Base-by-base conservation (phyloP, 768 basidiomycete genomes). In the Pleurotus djamor region DNA sequence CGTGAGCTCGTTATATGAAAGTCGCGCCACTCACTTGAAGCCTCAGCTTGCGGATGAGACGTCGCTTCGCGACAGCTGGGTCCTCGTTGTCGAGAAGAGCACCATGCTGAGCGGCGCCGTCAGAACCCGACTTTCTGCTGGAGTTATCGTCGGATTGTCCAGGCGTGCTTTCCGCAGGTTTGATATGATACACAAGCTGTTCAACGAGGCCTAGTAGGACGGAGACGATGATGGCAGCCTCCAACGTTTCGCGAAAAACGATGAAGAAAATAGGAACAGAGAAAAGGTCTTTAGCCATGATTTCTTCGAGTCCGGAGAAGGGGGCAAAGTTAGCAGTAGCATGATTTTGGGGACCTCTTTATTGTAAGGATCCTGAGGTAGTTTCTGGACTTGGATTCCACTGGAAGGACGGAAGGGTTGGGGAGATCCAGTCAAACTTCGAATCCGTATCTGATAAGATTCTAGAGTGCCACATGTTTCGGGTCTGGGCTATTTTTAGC, bases 221-320 rank as follows among this genome's bases (percentile, higher is more conserved):
- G 5, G 93, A 91, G 70, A 97, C 76, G 80, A 98, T 93, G 77
- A 98, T 90, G 45, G 86, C 86, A 4, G 94, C 91, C 78, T 97
- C 95, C 63, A 97, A 82, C 4, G 93, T 91, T 82, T 97, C 95
- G 69, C 95, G 85, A 72, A 96, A 94, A 75, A 96, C 87, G 75
- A 97, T 94, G 83, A 98, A 94, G 80, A 95, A 97, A 65, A 98
- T 94, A 67, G 94, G 87, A 58, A 96, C 83, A 59, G 91, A 92
- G 75, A 97, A 97, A 58, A 95, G 76, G 68, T 86, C 83, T 62
- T 82, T 82, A 14, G 81, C 76, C 92, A 94, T 93, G 59, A 64
- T 66, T 58, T 64, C 58, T 60, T 50, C 32, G 21, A 9, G 21
- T 28, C 21, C 21, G 21, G 21, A 28, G 37, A 56, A 34, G 54